These are phyloP conservation scores for Didymella sp. DNA, from an alignment of 2,329 filamentous ascomycete genomes.

Conservation along the genomic window DNA sequence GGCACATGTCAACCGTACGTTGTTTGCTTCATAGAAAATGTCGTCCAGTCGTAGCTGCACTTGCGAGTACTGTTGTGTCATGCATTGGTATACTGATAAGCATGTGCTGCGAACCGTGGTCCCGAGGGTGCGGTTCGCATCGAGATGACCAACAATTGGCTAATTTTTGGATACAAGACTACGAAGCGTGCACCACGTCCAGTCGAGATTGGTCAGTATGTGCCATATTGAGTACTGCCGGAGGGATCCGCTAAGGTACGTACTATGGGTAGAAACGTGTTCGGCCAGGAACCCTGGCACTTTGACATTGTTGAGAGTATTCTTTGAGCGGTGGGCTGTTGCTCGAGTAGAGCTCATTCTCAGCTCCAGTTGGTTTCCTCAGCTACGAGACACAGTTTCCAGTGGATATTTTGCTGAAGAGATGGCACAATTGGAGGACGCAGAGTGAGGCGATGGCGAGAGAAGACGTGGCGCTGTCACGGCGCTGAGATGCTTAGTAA, in stretches of 20 bases:
- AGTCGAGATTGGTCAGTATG: constrained; percentile 30
- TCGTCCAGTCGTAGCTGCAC: neutral
- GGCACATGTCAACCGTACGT: constrained; percentile 2
- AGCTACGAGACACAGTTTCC: neutral
- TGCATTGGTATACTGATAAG: constrained; percentile 40
- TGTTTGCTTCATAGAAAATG: neutral
- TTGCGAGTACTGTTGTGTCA: constrained; percentile 19
- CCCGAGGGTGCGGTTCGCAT: constrained; percentile 37
- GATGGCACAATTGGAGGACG: neutral
- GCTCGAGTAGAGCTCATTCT: neutral
- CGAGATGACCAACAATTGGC: constrained; percentile 37
- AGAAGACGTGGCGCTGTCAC: constrained; percentile 3
- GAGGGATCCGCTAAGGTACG: constrained; percentile 26
- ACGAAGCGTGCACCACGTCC: constrained; percentile 31
- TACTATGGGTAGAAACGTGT: constrained; percentile 35
- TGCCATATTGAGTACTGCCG: constrained; percentile 15
- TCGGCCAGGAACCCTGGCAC: constrained; percentile 27
- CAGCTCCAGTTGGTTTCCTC: neutral
- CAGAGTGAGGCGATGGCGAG: neutral
- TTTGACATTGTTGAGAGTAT: constrained; percentile 23
- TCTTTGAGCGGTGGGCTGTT: constrained; percentile 19
- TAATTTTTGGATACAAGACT: constrained; percentile 39
- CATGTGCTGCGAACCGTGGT: constrained; percentile 32
- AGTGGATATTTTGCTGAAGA: no score
- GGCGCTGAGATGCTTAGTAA: constrained; percentile 41